These are phyloP conservation scores for Shiraia sp. DNA, from an alignment of 2,329 filamentous ascomycete genomes.

Conservation along the genomic window DNA sequence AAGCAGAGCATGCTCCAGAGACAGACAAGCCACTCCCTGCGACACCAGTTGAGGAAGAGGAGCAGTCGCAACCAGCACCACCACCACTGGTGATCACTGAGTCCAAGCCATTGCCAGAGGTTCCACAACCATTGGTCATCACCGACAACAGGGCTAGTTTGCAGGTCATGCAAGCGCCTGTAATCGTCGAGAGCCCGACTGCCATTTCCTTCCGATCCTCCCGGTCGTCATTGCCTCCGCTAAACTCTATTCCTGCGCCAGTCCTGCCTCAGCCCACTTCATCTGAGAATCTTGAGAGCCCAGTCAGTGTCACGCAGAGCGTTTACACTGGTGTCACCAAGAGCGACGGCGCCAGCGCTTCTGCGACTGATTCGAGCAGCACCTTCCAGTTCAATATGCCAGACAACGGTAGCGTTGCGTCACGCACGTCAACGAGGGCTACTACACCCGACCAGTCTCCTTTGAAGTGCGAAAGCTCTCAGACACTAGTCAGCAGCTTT, in stretches of 20 bases:
- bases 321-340: constrained; percentile 31
- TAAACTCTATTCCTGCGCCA: constrained; percentile 34
- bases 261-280: constrained; percentile 30
- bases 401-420: constrained; percentile 77
- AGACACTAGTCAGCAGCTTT: constrained; percentile 63
- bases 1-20: constrained; percentile 23
- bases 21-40: constrained; percentile 45
- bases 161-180: constrained; percentile 22
- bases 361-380: constrained; percentile 76
- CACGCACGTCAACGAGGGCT: constrained; percentile 81
- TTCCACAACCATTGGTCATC: constrained; percentile 54
- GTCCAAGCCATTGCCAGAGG: constrained; percentile 70
- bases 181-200: constrained; percentile 37
- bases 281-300: constrained; percentile 38
- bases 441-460: constrained; percentile 76
- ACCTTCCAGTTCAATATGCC: constrained; percentile 74
- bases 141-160: constrained; percentile 29
- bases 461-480: constrained; percentile 59
- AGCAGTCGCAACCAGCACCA: constrained; percentile 32
- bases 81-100: constrained; percentile 54
- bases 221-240: constrained; percentile 52
- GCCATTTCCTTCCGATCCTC: constrained; percentile 51
- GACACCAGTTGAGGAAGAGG: constrained; percentile 37
- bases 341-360: constrained; percentile 70
- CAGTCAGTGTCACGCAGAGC: constrained; percentile 36